Evolutionary conservation across 768 basidiomycete species (phyloP), one percentile per base, ranked within the genome.

Genomic region (Rhodotorula sphaerocarpa): DNA sequence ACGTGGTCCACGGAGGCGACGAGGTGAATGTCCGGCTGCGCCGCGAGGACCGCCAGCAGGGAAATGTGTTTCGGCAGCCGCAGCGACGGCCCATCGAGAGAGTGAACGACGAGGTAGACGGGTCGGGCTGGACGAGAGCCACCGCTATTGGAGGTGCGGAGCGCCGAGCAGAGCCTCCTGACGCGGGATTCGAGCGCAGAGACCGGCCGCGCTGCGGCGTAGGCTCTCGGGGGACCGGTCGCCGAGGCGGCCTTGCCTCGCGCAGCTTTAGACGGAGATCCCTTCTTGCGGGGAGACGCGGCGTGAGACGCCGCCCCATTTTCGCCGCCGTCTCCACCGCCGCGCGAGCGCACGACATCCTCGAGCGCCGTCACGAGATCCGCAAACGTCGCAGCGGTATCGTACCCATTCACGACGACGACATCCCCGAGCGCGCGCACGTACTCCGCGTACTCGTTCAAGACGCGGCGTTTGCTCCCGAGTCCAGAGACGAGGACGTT

Each of bases 1-100:
- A 91, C 77, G 76, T 90, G 89, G 77, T 97, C 93, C 59, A 91
- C 79, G 21, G 90, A 89, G 1, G 87, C 86, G 51, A 84, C 78
- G 67, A 97, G 74, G 75, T 91, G 91, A 65, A 96, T 85, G 66
- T 81, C 79, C 9, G 85, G 83, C 54, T 81, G 83, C 27, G 83
- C 80, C 0, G 86, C 86, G 47, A 96, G 81, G 23, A 86, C 78
- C 0, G 84, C 82, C 42, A 97, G 80, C 44, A 81, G 79, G 2
- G 86, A 79, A 71, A 83, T 82, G 25, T 84, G 78, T 69, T 84
- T 85, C 25, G 80, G 70, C 2, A 79, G 74, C 43, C 89, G 86
- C 30, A 95, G 77, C 10, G 82, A 76, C 0, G 84, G 80, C 0
- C 86, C 80, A 70, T 96, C 92, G 74, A 96, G 84, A 76, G 88